phyloP scores from a whole-genome alignment of 2,329 filamentous ascomycete genomes.

The Emmonsiellopsis sp. region DNA sequence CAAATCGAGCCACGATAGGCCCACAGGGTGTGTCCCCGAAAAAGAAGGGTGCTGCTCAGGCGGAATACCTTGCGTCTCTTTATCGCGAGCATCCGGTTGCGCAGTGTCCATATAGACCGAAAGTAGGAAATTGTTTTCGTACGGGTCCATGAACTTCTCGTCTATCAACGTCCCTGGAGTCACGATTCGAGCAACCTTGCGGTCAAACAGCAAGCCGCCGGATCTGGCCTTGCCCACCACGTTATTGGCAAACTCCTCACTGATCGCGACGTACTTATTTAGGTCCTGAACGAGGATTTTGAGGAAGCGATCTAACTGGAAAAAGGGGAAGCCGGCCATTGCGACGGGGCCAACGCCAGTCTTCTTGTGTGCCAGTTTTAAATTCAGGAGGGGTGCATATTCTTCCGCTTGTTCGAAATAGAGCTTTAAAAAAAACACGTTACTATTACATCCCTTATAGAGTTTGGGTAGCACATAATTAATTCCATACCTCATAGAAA shows the following conservation, averaged over 20 bases:
- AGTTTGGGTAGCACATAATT: neutral
- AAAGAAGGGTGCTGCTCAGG: slow-evolving; percentile 22
- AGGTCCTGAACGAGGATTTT: slow-evolving; percentile 89
- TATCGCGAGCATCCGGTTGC: slow-evolving; percentile 7
- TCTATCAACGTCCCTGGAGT: slow-evolving; percentile 95
- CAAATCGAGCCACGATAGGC: slow-evolving; percentile 87
- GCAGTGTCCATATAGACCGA: slow-evolving; percentile 57
- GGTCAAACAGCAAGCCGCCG: slow-evolving; percentile 74
- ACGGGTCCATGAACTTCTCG: slow-evolving; percentile 93
- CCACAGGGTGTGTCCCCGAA: slow-evolving; percentile 44
- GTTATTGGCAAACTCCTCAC: slow-evolving; percentile 79
- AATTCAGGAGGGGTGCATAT: slow-evolving; percentile 71
- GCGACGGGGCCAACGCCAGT: slow-evolving; percentile 70
- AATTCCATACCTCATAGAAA: slow-evolving; percentile 66
- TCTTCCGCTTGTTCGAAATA: slow-evolving; percentile 95
- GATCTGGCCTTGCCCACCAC: slow-evolving; percentile 60
- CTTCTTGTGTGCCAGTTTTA: slow-evolving; percentile 77
- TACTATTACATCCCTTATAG: neutral
- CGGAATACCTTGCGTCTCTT: slow-evolving; percentile 13
- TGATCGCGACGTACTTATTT: slow-evolving; percentile 84
- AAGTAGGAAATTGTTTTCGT: slow-evolving; percentile 86
- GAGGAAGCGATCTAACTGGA: slow-evolving; percentile 84
- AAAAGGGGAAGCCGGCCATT: slow-evolving; percentile 94
- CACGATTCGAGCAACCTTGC: slow-evolving; percentile 75
- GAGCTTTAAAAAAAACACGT: slow-evolving; percentile 39